Conservation (phyloP, 495 filamentous ascomycete species). For the Penicillium ochrochloron region DNA sequence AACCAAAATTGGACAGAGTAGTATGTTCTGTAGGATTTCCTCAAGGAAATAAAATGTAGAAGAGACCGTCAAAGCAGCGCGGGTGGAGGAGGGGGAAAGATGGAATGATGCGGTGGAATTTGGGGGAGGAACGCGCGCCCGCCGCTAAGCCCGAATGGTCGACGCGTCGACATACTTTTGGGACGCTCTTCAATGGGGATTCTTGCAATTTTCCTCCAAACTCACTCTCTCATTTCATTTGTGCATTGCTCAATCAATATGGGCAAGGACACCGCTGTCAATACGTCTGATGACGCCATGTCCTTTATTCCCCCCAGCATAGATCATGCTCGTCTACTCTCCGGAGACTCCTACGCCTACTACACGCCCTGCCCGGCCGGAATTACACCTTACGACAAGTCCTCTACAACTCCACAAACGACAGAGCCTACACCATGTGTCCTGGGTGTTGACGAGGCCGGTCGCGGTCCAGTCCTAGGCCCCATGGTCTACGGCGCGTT, state of each 20-base stretch:
- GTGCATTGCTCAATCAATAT: constrained; percentile 1
- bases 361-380: constrained; percentile 70
- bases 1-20: neutral
- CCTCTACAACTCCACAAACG: constrained; percentile 20
- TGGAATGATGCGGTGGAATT: constrained; percentile 39
- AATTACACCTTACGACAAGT: constrained; percentile 46
- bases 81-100: constrained; percentile 29
- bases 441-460: constrained; percentile 94
- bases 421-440: constrained; percentile 57
- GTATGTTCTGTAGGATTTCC: neutral
- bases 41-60: constrained; percentile 6
- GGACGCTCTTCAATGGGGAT: neutral
- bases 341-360: constrained; percentile 82
- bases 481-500: constrained; percentile 97
- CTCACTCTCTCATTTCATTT: neutral
- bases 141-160: constrained; percentile 46
- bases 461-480: constrained; percentile 90
- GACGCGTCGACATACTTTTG: constrained; percentile 43
- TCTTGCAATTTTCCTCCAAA: neutral
- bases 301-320: constrained; percentile 84
- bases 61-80: constrained; percentile 1
- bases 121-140: constrained; percentile 35
- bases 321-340: constrained; percentile 59
- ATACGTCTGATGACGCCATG: constrained; percentile 16
- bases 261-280: constrained; percentile 8